These are phyloP conservation scores for Apiotrichum siamense DNA, from an alignment of 1,284 basidiomycete species.

Conservation along the genomic window DNA sequence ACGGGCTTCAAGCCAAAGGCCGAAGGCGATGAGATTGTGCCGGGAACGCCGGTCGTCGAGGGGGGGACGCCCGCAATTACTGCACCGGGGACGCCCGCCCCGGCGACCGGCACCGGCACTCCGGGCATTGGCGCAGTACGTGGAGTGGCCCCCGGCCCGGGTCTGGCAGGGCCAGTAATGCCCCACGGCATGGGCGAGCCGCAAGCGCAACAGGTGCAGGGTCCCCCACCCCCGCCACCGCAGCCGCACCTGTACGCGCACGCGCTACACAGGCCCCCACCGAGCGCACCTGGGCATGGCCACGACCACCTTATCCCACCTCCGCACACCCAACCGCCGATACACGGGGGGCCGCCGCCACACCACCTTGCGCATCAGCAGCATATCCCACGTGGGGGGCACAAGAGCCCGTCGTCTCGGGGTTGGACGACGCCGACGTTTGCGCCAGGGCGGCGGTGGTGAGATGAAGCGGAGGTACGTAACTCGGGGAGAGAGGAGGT, in stretches of 20 bases:
- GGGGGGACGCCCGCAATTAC: not conserved
- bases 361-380: not conserved
- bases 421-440: not conserved
- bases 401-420: not conserved
- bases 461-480: not conserved
- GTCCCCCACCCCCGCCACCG: not conserved
- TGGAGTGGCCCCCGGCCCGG: no score
- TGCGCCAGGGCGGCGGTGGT: slow-evolving; percentile 11
- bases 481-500: no score
- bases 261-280: not conserved
- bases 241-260: not conserved
- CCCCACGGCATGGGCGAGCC: not conserved
- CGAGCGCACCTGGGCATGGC: no score
- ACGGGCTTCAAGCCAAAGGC: slow-evolving; percentile 17
- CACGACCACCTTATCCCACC: not conserved
- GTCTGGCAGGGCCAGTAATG: not conserved
- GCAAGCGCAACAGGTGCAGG: not conserved
- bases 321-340: not conserved
- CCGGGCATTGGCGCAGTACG: no score
- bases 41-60: not conserved
- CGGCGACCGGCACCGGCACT: not conserved
- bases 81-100: not conserved
- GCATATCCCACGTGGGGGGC: not conserved
- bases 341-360: not conserved
- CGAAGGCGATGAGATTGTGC: slow-evolving; percentile 4